Percentiles rank a stretch among this genome's conserved stretches.
Conservation (phyloP, 495 filamentous ascomycete species). For the Hypomontagnella submonticulosa region DNA sequence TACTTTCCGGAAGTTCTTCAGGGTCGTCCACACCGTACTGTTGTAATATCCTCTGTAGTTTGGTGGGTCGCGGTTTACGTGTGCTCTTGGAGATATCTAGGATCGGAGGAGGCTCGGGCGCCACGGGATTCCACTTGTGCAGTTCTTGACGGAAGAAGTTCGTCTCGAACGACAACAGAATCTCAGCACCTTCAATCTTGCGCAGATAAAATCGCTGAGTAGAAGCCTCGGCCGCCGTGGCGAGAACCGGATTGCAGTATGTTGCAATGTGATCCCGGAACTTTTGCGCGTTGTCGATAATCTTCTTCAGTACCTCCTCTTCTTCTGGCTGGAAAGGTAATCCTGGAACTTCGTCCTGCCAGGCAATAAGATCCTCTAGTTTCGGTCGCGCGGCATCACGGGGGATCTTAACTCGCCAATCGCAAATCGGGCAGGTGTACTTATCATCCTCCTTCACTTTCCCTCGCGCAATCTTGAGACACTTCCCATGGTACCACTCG, state of each 20-base stretch:
- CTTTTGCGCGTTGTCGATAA: conserved; percentile 82
- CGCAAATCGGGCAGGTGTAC: conserved; percentile 98
- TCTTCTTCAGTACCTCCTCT: conserved; percentile 82
- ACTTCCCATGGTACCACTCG: conserved; percentile 99
- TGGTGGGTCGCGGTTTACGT: conserved; percentile 96
- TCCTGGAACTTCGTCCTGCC: conserved; percentile 83
- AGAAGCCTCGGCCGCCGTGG: conserved; percentile 84
- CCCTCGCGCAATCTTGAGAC: conserved; percentile 95
- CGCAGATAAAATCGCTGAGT: conserved; percentile 96
- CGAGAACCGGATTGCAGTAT: conserved; percentile 82
- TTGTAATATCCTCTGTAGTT: conserved; percentile 94
- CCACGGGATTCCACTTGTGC: conserved; percentile 95
- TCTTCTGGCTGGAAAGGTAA: conserved; percentile 98
- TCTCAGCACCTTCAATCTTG: conserved; percentile 98
- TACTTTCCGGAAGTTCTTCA: conserved; percentile 84
- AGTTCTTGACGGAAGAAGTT: conserved; percentile 98
- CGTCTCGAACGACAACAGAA: conserved; percentile 89
- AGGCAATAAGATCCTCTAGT: conserved; percentile 87
- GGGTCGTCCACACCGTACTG: conserved; percentile 86
- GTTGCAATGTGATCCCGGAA: conserved; percentile 86
- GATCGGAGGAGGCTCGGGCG: conserved; percentile 83
- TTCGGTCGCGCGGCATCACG: conserved; percentile 98
- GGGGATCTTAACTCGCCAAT: conserved; percentile 96
- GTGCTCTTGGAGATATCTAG: conserved; percentile 89
- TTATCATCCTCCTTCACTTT: conserved; percentile 99